Conservation (phyloP, 768 basidiomycete species). For the Rhodocollybia butyracea region DNA sequence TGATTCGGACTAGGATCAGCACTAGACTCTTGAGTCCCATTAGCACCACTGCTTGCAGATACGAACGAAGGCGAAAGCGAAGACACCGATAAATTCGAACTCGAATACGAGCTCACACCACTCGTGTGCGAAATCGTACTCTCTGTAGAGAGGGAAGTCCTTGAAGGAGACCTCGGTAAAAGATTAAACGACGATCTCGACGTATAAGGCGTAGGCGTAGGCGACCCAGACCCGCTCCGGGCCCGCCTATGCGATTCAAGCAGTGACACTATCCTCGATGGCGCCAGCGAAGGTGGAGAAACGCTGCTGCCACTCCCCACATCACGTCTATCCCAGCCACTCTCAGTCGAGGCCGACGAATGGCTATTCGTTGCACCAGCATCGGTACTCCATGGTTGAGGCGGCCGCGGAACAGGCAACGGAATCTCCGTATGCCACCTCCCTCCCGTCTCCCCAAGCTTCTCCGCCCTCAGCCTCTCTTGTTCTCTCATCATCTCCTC, state of each 20-base stretch:
- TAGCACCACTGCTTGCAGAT: not conserved
- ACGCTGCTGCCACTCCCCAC: too few species aligned
- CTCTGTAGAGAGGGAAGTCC: slow-evolving; percentile 12
- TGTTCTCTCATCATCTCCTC: not conserved
- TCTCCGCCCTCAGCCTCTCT: slow-evolving; percentile 1
- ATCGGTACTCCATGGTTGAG: not conserved
- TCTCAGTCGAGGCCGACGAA: not conserved
- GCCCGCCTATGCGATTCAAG: slow-evolving; percentile 36
- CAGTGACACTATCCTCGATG: too few species aligned
- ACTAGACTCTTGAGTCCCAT: not conserved
- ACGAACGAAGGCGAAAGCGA: not conserved
- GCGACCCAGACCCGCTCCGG: slow-evolving; percentile 31
- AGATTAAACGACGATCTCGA: slow-evolving; percentile 31
- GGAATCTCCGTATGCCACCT: not conserved
- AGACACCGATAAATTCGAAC: not conserved
- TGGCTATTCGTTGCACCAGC: slow-evolving; percentile 8
- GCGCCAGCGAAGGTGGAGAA: too few species aligned
- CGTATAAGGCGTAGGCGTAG: slow-evolving; percentile 9
- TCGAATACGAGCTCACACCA: not conserved
- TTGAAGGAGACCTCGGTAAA: slow-evolving; percentile 13
- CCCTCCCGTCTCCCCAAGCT: slow-evolving; percentile 1
- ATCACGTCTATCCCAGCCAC: too few species aligned
- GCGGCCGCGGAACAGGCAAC: not conserved
- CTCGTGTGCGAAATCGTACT: not conserved
- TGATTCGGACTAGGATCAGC: not conserved